Evolutionary conservation across 208 protist genomes (phyloP).

Genomic region (Borovskyia barvae): DNA sequence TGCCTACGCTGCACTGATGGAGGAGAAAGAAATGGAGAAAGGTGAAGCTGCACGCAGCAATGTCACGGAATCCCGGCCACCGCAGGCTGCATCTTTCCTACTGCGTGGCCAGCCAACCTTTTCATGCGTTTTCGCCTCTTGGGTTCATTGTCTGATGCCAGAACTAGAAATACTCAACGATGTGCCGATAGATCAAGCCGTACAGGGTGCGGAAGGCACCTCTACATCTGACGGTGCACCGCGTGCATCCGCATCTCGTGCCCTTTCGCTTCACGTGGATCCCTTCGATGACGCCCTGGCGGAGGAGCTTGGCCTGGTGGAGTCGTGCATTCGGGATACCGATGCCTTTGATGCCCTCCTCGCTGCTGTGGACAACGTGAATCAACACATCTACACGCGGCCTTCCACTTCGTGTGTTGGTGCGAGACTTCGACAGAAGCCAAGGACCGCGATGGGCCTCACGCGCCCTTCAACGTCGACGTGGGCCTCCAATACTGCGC

Average conservation of each 20-base stretch:
- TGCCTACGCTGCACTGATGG: constrained; percentile 7
- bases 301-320: constrained; percentile 74
- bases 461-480: constrained; percentile 8
- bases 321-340: constrained; percentile 68
- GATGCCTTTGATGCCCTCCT: constrained; percentile 52
- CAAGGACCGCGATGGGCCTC: constrained; percentile 12
- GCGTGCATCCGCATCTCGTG: neutral
- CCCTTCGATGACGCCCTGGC: constrained; percentile 52
- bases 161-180: constrained; percentile 37
- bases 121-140: constrained; percentile 28
- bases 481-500: constrained; percentile 12
- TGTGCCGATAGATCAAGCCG: constrained; percentile 9
- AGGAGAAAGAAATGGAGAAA: neutral
- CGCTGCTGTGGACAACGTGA: constrained; percentile 40
- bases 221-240: neutral
- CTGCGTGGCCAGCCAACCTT: constrained; percentile 2
- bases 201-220: neutral
- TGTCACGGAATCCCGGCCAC: neutral
- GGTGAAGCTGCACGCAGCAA: neutral
- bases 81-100: too few relatives aligned
- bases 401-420: constrained; percentile 65
- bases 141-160: constrained; percentile 57
- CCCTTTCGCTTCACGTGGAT: constrained; percentile 38
- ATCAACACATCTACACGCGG: constrained; percentile 46
- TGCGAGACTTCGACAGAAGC: constrained; percentile 25